phyloP scores from a whole-genome alignment of 441 rosid genomes.

The Daphne laureola region DNA sequence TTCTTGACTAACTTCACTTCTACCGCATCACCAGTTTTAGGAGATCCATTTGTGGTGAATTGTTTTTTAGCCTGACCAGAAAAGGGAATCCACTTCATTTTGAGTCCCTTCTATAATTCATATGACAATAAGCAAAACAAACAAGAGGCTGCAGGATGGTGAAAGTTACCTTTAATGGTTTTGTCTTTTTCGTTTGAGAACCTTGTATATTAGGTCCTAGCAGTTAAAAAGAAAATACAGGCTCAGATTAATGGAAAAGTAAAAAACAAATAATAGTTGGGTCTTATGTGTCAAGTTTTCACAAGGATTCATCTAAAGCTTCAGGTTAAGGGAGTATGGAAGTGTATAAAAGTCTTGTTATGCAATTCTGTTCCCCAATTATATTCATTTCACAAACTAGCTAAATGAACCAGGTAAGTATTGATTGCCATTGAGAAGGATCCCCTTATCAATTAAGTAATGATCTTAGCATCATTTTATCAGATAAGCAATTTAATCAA shows the following conservation, averaged over 20 bases:
- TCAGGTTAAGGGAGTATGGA: too few relatives aligned
- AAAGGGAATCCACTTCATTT: constrained; percentile 11
- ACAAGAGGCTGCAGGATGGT: constrained; percentile 9
- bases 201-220: constrained; percentile 59
- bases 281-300: too few relatives aligned
- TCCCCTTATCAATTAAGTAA: too few relatives aligned
- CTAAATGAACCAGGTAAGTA: too few relatives aligned
- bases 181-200: constrained; percentile 48
- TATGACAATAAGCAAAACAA: constrained; percentile 1
- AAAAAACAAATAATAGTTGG: neutral
- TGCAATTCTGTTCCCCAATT: too few relatives aligned
- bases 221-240: constrained; percentile 8
- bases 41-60: constrained; percentile 31
- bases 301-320: too few relatives aligned
- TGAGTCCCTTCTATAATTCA: constrained; percentile 1
- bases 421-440: too few relatives aligned
- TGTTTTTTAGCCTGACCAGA: constrained; percentile 49
- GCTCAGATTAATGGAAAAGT: neutral
- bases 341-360: too few relatives aligned
- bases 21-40: constrained; percentile 24
- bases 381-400: too few relatives aligned
- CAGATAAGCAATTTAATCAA: too few relatives aligned
- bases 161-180: constrained; percentile 50
- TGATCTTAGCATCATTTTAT: too few relatives aligned
- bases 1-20: constrained; percentile 27